Percentiles rank a stretch among this genome's conserved stretches.
These are phyloP conservation scores for Kodamaea hsintzibuensis DNA, from an alignment of 805 yeast genomes.

Conservation along the genomic window DNA sequence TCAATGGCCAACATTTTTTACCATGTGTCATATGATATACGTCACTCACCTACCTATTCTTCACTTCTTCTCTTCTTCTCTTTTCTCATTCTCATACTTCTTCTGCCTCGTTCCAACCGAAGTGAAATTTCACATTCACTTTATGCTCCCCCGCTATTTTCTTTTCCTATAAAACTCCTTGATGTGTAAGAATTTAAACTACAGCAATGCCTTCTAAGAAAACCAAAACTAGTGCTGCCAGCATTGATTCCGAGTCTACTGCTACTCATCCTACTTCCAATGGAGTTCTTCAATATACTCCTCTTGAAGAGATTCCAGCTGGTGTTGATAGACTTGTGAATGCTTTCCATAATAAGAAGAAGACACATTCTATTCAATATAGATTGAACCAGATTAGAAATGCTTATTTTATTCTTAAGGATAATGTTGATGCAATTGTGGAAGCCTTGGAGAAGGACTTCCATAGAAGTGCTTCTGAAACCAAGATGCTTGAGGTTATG, in stretches of 20 bases:
- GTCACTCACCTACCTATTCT: not conserved
- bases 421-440: constrained; percentile 53
- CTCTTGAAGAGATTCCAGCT: constrained; percentile 47
- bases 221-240: not conserved
- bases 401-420: constrained; percentile 62
- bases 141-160: constrained; percentile 2
- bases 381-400: constrained; percentile 67
- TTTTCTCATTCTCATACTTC: not conserved
- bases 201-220: not conserved
- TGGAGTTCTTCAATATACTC: constrained; percentile 39
- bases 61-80: not conserved
- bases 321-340: constrained; percentile 44
- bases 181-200: not conserved
- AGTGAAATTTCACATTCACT: constrained; percentile 8
- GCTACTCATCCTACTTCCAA: constrained; percentile 5
- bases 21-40: not conserved
- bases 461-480: constrained; percentile 63
- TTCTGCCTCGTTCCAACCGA: not conserved
- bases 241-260: not conserved
- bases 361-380: constrained; percentile 51
- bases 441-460: constrained; percentile 68
- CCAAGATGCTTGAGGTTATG: constrained; percentile 57
- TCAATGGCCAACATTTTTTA: not conserved
- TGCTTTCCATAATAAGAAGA: constrained; percentile 46
- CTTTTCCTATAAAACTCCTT: not conserved